Base-by-base conservation (phyloP, 495 filamentous ascomycete species). In the Cudoniella acicularis region DNA sequence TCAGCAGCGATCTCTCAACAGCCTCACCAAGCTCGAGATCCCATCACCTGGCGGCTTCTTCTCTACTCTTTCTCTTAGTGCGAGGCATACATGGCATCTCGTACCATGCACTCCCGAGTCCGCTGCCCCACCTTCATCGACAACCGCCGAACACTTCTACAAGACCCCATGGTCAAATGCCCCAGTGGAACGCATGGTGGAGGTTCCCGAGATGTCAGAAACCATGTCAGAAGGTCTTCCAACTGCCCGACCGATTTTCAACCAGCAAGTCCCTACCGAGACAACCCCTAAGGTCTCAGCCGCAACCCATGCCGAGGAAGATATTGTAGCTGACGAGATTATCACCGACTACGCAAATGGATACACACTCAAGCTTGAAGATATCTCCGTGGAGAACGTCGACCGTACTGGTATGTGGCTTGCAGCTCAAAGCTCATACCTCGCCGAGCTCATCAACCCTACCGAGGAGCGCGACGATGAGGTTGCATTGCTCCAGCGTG, bases 11-110 rank as follows among this genome's bases (percentile, higher is more conserved):
- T 80, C 74, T 47, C 73, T 75, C 23, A 72, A 72, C 42, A 75
- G 82, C 54, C 78, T 92, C 56, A 87, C 84, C 59, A 77, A 79
- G 70, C 75, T 96, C 55, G 85, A 90, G 52, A 91, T 97, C 49
- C 92, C 92, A 2, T 96, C 92, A 1, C 92, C 92, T 0, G 89
- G 90, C 23, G 90, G 89, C 0, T 96, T 97, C 77, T 97, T 97
- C 70, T 87, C 90, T 18, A 90, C 88, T 0, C 79, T 97, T 17
- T 87, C 81, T 16, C 77, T 82, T 1, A 79, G 83, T 49, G 83
- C 85, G 26, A 81, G 91, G 52, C 84, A 87, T 65, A 94, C 91
- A 3, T 97, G 92, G 92, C 74, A 80, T 66, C 53, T 77, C 27
- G 73, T 78, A n/a, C 52, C 69, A 47, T 70, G 60, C 62, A 73